Conservation (phyloP, 2,329 filamentous ascomycete species). For the Thermochaetoides dissita region DNA sequence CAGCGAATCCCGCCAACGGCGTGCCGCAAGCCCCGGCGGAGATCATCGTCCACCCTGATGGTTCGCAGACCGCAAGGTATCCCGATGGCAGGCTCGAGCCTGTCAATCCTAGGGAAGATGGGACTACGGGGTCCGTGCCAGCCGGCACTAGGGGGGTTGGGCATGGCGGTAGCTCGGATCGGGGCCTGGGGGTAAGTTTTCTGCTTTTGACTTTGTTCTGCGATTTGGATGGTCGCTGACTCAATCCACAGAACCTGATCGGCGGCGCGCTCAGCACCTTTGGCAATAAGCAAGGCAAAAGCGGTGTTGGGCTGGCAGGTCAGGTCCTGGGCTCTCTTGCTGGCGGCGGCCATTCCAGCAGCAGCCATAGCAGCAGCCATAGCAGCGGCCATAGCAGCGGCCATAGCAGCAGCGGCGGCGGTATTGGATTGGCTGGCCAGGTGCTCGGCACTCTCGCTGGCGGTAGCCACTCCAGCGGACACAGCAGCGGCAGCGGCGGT, state of each 20-base stretch:
- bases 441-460: conserved; percentile 26
- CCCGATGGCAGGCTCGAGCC: conserved; percentile 49
- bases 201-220: not conserved
- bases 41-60: conserved; percentile 49
- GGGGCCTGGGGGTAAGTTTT: conserved; percentile 49
- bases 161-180: conserved; percentile 40
- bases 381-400: too few relatives aligned
- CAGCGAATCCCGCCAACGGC: conserved; percentile 19
- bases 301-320: conserved; percentile 27
- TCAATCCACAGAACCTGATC: conserved; percentile 25
- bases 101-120: conserved; percentile 29
- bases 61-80: conserved; percentile 46
- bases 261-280: conserved; percentile 42
- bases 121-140: conserved; percentile 1
- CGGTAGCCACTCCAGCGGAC: conserved; percentile 2
- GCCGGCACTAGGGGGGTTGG: conserved; percentile 19
- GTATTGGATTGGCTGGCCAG: conserved; percentile 30
- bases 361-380: conserved; percentile 13
- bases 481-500: conserved; percentile 21
- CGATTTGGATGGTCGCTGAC: not conserved
- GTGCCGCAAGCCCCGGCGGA: conserved; percentile 27
- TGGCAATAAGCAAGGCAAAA: conserved; percentile 26
- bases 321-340: conserved; percentile 26
- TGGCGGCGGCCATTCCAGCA: too few relatives aligned
- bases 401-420: conserved; percentile 18